A percentile compares a stretch with the other conserved stretches of the same genome.
Conservation (phyloP, 345 rosid genomes). For the Ailanthus altissimus region DNA sequence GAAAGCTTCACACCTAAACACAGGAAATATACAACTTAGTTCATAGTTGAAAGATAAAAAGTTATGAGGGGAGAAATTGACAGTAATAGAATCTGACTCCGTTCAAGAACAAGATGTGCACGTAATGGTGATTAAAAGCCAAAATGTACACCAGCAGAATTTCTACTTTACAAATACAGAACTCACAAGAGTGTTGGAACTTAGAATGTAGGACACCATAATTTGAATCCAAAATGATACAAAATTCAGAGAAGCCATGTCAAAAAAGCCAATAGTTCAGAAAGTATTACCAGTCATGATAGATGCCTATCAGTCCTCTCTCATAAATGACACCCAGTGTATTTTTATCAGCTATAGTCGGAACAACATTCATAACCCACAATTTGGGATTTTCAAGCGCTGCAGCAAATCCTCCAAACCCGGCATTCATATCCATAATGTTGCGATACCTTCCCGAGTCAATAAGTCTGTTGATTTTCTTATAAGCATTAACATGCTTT, state of each 20-base stretch:
- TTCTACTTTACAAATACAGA: not conserved
- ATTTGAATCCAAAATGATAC: conserved; percentile 2
- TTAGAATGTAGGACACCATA: conserved; percentile 2
- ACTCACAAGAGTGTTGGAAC: not conserved
- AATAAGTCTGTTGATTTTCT: conserved; percentile 68
- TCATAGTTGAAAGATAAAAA: not conserved
- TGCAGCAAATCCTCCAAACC: conserved; percentile 95
- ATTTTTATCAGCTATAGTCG: conserved; percentile 77
- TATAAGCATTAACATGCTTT: conserved; percentile 83
- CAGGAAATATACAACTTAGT: not conserved
- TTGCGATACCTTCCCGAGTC: conserved; percentile 91
- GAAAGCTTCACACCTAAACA: conserved; percentile 95
- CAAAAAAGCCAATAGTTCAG: conserved; percentile 12
- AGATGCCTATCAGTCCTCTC: conserved; percentile 94
- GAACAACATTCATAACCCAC: conserved; percentile 99
- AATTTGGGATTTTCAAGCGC: conserved; percentile 68
- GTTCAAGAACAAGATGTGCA: conserved; percentile 4
- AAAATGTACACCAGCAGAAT: not conserved
- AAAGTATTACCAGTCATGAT: conserved; percentile 83
- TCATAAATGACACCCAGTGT: conserved; percentile 82
- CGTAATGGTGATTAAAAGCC: not conserved
- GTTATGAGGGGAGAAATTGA: not conserved
- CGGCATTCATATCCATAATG: conserved; percentile 99
- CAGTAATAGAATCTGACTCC: not conserved
- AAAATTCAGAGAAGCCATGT: not conserved